Evolutionary conservation across 1,284 basidiomycete genomes (phyloP), one percentile per base, ranked within the genome.

Genomic region (Porphyrellus sp.): DNA sequence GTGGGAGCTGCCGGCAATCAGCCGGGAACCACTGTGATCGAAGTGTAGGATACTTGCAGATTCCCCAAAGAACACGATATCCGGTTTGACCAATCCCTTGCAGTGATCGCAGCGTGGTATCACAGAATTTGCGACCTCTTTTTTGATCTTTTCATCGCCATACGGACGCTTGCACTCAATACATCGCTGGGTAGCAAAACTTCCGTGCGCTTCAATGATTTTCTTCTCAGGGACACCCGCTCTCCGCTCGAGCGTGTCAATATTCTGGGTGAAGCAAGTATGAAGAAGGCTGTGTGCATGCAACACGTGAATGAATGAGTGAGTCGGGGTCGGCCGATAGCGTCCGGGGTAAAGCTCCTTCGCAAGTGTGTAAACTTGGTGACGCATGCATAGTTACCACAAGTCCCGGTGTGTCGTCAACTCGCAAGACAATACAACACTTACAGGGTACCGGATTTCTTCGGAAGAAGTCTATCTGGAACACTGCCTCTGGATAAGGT

Each of bases 1-100:
- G 62, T 0, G 88, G 86, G 7, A 89, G 77, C 85, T 86, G 56
- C 13, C 50, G 18, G 18, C 24, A 35, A 34, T 64, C 28, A 61
- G 39, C 23, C 23, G 25, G 13, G 30, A 42, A 33, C 8, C n/a
- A 16, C 42, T 11, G 18, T 13, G 11, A 18, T 37, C 16, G 12
- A 52, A 30, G 43, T 13, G 8, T 37, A 44, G 9, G 16, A 42
- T 30, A 71, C 82, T 28, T 63, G 87, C 87, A 39, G 76, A 62
- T 72, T 96, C 93, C 43, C 93, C 93, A 64, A 96, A 96, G 72
- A 97, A 95, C n/a, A 95, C 91, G 43, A 96, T 96, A 63, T 95
- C 89, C 5, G 93, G 93, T 70, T 95, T 95, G 34, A 93, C 86
- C 31, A 91, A 74, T 0, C 89, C 90, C 1, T 72, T 72, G 62